Percentiles rank a stretch among this genome's conserved stretches.
Conservation (phyloP, 306 rosid genomes). For the Malus sieversii region DNA sequence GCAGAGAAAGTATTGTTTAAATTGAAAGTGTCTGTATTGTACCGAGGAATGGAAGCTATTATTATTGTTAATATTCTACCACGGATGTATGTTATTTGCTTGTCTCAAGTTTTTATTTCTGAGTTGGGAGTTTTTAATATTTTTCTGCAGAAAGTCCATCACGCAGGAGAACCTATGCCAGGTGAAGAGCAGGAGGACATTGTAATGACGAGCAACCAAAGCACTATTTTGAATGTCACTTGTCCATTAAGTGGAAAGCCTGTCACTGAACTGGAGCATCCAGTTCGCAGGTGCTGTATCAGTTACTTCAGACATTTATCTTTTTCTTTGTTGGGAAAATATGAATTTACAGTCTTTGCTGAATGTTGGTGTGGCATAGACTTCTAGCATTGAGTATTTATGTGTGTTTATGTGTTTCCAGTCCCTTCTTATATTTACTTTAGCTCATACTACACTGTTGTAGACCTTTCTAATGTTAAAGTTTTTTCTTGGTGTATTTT, state of each 20-base stretch:
- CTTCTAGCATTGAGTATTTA: no score
- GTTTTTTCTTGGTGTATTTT: constrained; percentile 7
- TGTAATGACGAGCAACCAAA: constrained; percentile 77
- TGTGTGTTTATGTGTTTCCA: no score
- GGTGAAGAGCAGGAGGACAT: constrained; percentile 94
- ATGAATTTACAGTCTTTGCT: background rate
- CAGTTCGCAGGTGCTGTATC: constrained; percentile 72
- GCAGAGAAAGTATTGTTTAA: background rate
- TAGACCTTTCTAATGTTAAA: no score
- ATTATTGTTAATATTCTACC: background rate
- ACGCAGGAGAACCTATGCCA: constrained; percentile 79
- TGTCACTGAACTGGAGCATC: constrained; percentile 55
- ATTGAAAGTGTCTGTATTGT: background rate
- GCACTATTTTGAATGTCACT: constrained; percentile 49
- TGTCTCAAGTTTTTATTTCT: background rate
- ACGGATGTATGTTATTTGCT: no score
- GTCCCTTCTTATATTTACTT: no score
- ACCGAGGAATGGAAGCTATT: background rate
- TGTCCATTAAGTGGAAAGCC: constrained; percentile 90
- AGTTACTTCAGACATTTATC: background rate
- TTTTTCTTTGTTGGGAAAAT: background rate
- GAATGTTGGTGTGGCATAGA: background rate
- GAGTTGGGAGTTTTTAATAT: constrained; percentile 13
- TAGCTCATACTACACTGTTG: no score
- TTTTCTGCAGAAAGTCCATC: constrained; percentile 79